Base-by-base conservation (phyloP, 306 rosid species). In the Cicer bijugum region DNA sequence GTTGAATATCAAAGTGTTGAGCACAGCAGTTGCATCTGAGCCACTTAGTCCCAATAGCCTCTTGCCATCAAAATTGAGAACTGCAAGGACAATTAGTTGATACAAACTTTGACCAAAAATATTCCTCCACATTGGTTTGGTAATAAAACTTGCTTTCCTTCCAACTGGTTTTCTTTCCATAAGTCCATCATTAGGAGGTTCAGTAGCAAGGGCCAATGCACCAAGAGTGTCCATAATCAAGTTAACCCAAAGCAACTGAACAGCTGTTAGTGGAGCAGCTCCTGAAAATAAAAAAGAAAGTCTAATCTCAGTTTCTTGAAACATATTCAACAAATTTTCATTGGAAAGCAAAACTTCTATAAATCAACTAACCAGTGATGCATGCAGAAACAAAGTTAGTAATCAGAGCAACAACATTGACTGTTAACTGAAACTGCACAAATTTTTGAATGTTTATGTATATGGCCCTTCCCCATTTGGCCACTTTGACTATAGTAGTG, bases 201-300 rank as follows among this genome's bases (percentile, higher is more conserved):
- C 97, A 16, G 98, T 93, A 43, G 98, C 98, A 83, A 93, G 79
- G n/a, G 98, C 98, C 84, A 93, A 77, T 47, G 98, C 98, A 61
- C 98, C 98, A 48, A 93, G 87, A 52, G 98, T 90, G 86, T 93
- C 98, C 98, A 93, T 93, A 58, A 93, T 93, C 90, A 93, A 82
- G 88, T 93, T 93, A 38, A 90, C 98, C 98, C 98, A 93, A 33
- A 93, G 93, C 86, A 93, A 76, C 74, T 93, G 98, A 70, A 90
- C 97, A 12, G 93, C 98, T 47, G 98, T 93, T 60, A 93, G 91
- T 37, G 98, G 98, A 73, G 97, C 92, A 81, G 97, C 87, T 67
- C 98, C 98, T 93, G 86, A 80, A 78, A 75, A 70, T 52, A 40
- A 68, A 2, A 72, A 71, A 6, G 73, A 65, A 75, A 81, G 75